phyloP scores from a whole-genome alignment of 2,329 filamentous ascomycete genomes.

The Penicillium frequentans region DNA sequence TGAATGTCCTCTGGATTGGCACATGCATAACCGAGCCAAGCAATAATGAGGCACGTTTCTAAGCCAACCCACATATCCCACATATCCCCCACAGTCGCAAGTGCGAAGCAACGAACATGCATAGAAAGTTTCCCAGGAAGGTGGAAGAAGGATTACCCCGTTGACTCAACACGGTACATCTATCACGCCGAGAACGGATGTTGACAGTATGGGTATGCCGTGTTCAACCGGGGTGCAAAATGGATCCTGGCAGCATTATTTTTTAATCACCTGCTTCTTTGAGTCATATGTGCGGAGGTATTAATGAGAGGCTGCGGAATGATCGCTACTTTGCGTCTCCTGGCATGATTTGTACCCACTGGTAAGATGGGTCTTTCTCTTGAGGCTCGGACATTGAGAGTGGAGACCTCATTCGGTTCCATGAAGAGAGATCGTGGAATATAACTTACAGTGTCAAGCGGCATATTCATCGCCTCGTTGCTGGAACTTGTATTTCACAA shows the following conservation, averaged over 20 bases:
- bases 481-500: not conserved
- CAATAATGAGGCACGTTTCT: slow-evolving; percentile 39
- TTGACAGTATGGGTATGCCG: not conserved
- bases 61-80: slow-evolving; percentile 39
- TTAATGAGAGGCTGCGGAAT: not conserved
- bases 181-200: not conserved
- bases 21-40: slow-evolving; percentile 28
- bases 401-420: not conserved
- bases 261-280: not conserved
- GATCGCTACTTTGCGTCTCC: not conserved
- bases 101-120: not conserved
- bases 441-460: not conserved
- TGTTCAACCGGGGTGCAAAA: not conserved
- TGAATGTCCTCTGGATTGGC: too few species aligned
- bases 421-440: not conserved
- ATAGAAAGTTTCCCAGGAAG: not conserved
- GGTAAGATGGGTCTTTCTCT: not conserved
- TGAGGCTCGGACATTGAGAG: not conserved
- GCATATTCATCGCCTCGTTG: not conserved
- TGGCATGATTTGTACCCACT: not conserved
- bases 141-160: not conserved
- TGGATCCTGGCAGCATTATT: not conserved
- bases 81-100: slow-evolving; percentile 8
- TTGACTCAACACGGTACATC: not conserved
- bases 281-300: not conserved